Evolutionary conservation across 78 protist species (phyloP).

Genomic region (Parvularia atlantis): DNA sequence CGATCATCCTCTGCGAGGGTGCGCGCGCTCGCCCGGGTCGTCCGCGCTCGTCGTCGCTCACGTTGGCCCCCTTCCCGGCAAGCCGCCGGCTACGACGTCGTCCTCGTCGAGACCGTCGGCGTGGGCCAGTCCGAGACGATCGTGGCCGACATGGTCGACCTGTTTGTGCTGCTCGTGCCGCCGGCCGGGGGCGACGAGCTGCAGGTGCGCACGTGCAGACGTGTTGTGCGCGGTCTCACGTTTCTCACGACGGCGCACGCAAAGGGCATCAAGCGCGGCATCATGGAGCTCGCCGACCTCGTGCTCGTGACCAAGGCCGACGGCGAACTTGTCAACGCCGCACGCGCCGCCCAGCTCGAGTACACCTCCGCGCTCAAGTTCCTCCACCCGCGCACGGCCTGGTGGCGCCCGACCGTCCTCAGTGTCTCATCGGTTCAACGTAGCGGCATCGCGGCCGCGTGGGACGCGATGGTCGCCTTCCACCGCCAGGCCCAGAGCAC

Average conservation of each 20-base stretch:
- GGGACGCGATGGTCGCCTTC: too few relatives aligned
- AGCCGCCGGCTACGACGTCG: constrained; percentile 70
- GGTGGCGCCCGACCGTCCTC: too few relatives aligned
- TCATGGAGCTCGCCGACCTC: constrained; percentile 82
- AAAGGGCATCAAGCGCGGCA: constrained; percentile 87
- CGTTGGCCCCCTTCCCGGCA: neutral
- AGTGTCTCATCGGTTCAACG: too few relatives aligned
- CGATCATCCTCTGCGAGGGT: constrained; percentile 75
- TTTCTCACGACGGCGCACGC: neutral
- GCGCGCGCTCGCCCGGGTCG: too few relatives aligned
- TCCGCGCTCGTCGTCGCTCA: too few relatives aligned
- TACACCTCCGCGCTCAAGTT: too few relatives aligned
- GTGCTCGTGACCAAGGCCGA: constrained; percentile 73
- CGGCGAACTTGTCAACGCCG: too few relatives aligned
- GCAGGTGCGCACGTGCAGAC: constrained; percentile 37
- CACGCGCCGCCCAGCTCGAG: too few relatives aligned
- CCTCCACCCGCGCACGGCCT: too few relatives aligned
- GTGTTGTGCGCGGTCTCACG: neutral
- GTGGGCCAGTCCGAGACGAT: constrained; percentile 89
- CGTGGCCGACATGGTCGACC: constrained; percentile 79
- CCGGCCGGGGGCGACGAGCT: constrained; percentile 95
- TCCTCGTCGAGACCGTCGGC: constrained; percentile 95
- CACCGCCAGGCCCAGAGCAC: too few relatives aligned
- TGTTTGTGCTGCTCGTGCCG: constrained; percentile 72
- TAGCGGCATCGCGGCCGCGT: too few relatives aligned